Evolutionary conservation across 2,329 filamentous ascomycete genomes (phyloP), one percentile per base, ranked within the genome.

Genomic region (Peltaster fructicola): DNA sequence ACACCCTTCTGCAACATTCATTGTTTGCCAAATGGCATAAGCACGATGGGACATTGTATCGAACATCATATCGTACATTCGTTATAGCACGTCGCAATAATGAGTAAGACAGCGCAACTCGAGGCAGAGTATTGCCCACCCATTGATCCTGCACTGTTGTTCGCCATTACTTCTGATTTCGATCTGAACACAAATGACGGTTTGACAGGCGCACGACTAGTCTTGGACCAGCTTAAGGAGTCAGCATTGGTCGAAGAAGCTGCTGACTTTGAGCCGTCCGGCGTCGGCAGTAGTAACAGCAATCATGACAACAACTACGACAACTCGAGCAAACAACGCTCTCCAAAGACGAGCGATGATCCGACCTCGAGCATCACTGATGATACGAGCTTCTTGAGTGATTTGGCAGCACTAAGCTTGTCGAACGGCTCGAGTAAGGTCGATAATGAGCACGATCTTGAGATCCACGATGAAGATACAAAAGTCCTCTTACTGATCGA

Each of bases 251-350:
- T 54, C 2, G 75, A 88, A 44, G 78, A 88, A 41, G 65, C 70
- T 9, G 71, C 68, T 7, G 72, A 71, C 0, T 91, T 91, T 43
- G 80, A 88, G 36, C 68, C 78, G 0, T 80, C 76, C 15, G 80
- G 76, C 3, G 67, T 73, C 14, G 65, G 33, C 18, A 32, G 23
- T 9, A 20, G n/a, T n/a, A n/a, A n/a, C n/a, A n/a, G n/a, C n/a
- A n/a, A n/a, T n/a, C n/a, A n/a, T n/a, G n/a, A n/a, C n/a, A n/a
- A n/a, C n/a, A n/a, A n/a, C n/a, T n/a, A n/a, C n/a, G n/a, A n/a
- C n/a, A n/a, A n/a, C n/a, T n/a, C n/a, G n/a, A n/a, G n/a, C n/a
- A n/a, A n/a, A n/a, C n/a, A n/a, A n/a, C n/a, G n/a, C n/a, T n/a
- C n/a, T n/a, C n/a, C n/a, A n/a, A n/a, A n/a, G n/a, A n/a, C n/a